phyloP scores from a whole-genome alignment of 2,329 filamentous ascomycete species.

The Neofusicoccum laricinum region DNA sequence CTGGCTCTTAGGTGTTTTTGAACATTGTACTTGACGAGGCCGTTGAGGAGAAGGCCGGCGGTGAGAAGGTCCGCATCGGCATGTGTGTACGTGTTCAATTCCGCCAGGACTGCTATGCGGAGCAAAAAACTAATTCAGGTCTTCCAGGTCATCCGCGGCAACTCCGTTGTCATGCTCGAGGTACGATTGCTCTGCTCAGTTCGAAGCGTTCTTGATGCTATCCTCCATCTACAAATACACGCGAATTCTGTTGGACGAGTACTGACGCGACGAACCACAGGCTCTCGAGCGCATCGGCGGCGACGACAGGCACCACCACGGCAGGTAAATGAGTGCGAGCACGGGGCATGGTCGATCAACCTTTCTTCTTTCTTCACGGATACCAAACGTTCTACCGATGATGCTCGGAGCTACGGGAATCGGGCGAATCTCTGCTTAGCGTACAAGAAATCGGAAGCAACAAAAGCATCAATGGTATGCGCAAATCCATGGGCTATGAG shows the following conservation, averaged over 20 bases:
- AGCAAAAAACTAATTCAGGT: conserved; percentile 18
- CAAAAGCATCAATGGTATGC: conserved; percentile 11
- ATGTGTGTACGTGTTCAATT: conserved; percentile 70
- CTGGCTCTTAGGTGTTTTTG: conserved; percentile 72
- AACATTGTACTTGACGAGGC: conserved; percentile 98
- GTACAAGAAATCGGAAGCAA: conserved; percentile 5
- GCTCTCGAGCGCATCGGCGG: conserved; percentile 39
- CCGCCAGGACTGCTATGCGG: conserved; percentile 20
- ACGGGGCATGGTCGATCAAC: not conserved
- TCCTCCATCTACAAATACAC: not conserved
- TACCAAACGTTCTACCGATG: not conserved
- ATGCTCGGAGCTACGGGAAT: not conserved
- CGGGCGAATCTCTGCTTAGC: not conserved
- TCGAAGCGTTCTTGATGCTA: not conserved
- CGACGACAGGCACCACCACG: conserved; percentile 21
- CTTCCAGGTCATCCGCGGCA: conserved; percentile 85
- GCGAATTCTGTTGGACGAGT: not conserved
- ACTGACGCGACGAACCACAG: conserved; percentile 13
- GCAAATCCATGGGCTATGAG: not conserved
- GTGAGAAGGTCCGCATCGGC: conserved; percentile 84
- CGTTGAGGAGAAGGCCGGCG: conserved; percentile 87
- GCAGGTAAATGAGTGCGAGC: conserved; percentile 16
- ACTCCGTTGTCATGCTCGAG: conserved; percentile 98
- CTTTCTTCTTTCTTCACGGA: not conserved
- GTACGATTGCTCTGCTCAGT: conserved; percentile 31